Percentiles rank a stretch among this genome's conserved stretches.
Evolutionary conservation across 805 yeast species (phyloP).

Genomic region (Hanseniaspora meyeri): DNA sequence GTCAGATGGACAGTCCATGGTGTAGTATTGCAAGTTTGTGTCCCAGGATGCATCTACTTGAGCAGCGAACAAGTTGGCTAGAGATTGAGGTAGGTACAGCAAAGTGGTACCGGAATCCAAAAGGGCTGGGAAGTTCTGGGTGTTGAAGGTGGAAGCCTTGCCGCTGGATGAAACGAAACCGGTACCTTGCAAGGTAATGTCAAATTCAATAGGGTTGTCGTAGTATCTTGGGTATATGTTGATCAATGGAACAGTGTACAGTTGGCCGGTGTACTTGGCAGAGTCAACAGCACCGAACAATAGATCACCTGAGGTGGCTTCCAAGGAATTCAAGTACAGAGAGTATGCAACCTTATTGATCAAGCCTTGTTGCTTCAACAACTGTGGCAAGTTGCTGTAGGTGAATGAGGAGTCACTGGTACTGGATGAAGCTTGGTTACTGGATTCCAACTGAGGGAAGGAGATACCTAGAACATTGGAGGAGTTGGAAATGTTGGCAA

Average conservation of each 20-base stretch:
- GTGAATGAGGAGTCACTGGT: conserved; percentile 14
- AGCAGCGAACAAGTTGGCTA: conserved; percentile 25
- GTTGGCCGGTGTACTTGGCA: conserved; percentile 39
- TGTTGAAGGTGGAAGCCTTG: conserved; percentile 14
- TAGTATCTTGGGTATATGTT: conserved; percentile 29
- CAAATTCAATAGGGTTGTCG: conserved; percentile 35
- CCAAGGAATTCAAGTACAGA: conserved; percentile 32
- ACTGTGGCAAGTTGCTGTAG: conserved; percentile 53
- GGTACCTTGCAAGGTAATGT: conserved; percentile 37
- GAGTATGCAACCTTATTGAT: conserved; percentile 46
- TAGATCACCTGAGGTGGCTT: conserved; percentile 35
- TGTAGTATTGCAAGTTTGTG: conserved; percentile 29
- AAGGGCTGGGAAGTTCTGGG: conserved; percentile 29
- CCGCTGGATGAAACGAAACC: conserved; percentile 20
- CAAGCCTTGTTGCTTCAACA: conserved; percentile 40
- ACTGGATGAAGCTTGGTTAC: conserved; percentile 21
- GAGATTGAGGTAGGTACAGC: conserved; percentile 32
- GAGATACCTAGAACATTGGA: conserved; percentile 57
- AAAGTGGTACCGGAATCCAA: conserved; percentile 52
- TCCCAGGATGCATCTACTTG: conserved; percentile 30
- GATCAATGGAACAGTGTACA: conserved; percentile 37
- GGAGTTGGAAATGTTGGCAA: conserved; percentile 45
- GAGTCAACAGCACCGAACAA: conserved; percentile 56
- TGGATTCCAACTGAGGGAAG: conserved; percentile 44
- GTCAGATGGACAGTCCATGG: conserved; percentile 32